These are phyloP conservation scores for Heliamphora pulchella DNA, from an alignment of 179 eudicot genomes.

Conservation along the genomic window DNA sequence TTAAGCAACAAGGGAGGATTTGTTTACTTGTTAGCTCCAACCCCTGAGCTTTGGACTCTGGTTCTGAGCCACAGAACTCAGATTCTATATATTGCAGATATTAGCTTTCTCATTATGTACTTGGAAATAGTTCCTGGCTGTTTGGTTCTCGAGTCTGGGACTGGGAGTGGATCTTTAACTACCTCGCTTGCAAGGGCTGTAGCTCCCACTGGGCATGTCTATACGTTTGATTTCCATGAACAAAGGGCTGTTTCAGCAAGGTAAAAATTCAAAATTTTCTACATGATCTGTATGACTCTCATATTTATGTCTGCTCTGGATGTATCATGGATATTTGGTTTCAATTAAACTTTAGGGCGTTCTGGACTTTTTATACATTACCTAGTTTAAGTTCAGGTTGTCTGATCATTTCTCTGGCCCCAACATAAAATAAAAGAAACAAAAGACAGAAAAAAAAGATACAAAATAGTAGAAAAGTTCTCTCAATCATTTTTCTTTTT, in stretches of 20 bases:
- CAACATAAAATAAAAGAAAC: background rate
- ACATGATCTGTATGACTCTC: background rate
- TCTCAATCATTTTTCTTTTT: constrained; percentile 6
- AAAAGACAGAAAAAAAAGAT: background rate
- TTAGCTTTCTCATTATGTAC: constrained; percentile 70
- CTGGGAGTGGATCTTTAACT: constrained; percentile 43
- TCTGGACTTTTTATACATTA: background rate
- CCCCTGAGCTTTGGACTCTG: constrained; percentile 95
- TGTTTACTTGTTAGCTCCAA: constrained; percentile 81
- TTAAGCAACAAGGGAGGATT: constrained; percentile 74
- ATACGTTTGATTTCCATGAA: constrained; percentile 90
- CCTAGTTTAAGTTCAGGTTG: background rate
- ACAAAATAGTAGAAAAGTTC: background rate
- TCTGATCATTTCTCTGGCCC: background rate
- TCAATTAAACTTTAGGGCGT: background rate
- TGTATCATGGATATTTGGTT: background rate
- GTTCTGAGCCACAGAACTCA: constrained; percentile 93
- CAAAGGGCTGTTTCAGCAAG: constrained; percentile 81
- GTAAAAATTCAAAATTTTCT: constrained; percentile 22
- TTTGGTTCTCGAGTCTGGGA: constrained; percentile 75
- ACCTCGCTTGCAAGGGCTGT: constrained; percentile 54
- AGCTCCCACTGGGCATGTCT: constrained; percentile 71
- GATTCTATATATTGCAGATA: constrained; percentile 83
- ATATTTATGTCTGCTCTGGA: background rate
- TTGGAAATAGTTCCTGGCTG: constrained; percentile 85